Evolutionary conservation across 176 grass and related monocot genomes (phyloP).

Genomic region (Themeda triandra): DNA sequence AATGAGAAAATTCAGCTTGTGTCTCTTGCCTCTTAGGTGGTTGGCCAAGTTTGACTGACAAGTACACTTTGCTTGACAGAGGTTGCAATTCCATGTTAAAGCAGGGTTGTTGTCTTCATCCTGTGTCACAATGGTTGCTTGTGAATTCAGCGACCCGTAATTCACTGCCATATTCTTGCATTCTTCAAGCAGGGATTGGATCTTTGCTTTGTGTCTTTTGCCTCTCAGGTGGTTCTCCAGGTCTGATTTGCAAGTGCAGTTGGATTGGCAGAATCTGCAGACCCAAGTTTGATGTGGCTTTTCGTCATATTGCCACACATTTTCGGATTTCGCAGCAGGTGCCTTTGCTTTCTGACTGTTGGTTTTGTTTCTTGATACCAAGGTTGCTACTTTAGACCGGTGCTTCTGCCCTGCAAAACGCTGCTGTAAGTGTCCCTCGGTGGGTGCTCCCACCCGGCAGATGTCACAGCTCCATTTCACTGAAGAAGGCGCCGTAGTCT

Average conservation of each 20-base stretch:
- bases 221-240: conserved; percentile 11
- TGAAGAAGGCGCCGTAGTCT: neutral
- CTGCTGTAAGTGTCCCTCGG: conserved; percentile 4
- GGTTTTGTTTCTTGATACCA: neutral
- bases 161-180: neutral
- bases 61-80: conserved; percentile 3
- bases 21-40: conserved; percentile 11
- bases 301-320: neutral
- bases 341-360: neutral
- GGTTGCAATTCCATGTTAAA: neutral
- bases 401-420: conserved; percentile 39
- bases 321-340: neutral
- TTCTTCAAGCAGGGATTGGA: conserved; percentile 24
- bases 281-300: neutral
- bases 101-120: neutral
- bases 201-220: conserved; percentile 15
- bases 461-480: conserved; percentile 32
- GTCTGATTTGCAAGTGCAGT: neutral
- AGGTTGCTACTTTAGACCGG: neutral
- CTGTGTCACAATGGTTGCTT: neutral
- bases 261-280: conserved; percentile 28
- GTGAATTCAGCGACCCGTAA: neutral
- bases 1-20: neutral
- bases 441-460: conserved; percentile 15
- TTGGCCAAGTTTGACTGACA: neutral